Evolutionary conservation across 192 early-diverging fungal species (phyloP), one percentile per base, ranked within the genome.

Genomic region (Umbelopsis sp.): DNA sequence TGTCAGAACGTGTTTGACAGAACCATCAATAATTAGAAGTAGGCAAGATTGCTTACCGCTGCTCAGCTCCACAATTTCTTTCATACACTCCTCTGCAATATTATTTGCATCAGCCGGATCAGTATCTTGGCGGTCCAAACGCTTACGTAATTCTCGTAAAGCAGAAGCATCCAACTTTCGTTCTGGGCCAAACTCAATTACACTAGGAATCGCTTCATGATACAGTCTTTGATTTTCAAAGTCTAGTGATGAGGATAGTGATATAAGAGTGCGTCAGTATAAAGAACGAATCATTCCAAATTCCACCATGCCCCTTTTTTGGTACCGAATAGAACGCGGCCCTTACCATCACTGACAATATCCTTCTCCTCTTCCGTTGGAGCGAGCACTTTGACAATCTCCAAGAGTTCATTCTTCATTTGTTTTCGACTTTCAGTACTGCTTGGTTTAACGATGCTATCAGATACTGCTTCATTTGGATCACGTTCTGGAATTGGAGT

Each of bases 11-110:
- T 43, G 3, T 65, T 20, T 38, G 43, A 14, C 9, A 20, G 21
- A 49, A 2, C 4, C 3, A 17, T 1, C 16, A 21, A 6, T 5
- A 41, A 6, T 41, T 6, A 4, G 38, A 41, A 0, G 20, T 5
- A 4, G n/a, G 47, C 4, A 4, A 1, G 4, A 49, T 20, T 7
- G 20, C 78, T 78, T 87, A 95, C 93, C 93, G 69, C 91, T 96
- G 69, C 93, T 94, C 38, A 98, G 85, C 49, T 97, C 96, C 0
- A 95, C 92, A n/a, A 87, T 86, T 53, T 94, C 95, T 25, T 93
- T 91, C 77, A 96, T 78, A 68, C 94, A 88, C 79, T 97, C 96
- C 21, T 79, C 75, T 44, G 91, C 93, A 34, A 95, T 83, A 14
- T 72, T 77, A n/a, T 94, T 94, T 10, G 95, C 86, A 49, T 96